Base-by-base conservation (phyloP, 106 monocot species). In the Allium fistulosum region DNA sequence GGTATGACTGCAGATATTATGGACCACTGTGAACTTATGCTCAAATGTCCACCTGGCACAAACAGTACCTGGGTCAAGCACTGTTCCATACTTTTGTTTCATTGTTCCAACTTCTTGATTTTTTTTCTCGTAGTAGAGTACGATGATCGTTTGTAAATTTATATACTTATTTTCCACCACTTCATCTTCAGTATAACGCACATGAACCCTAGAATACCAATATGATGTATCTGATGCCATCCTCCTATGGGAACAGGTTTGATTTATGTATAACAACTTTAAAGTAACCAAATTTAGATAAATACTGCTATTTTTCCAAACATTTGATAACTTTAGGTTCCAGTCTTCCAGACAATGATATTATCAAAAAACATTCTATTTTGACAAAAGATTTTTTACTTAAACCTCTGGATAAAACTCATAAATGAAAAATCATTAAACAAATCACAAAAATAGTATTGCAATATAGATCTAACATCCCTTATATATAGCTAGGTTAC, bases 181-280 rank as follows among this genome's bases (percentile, higher is more conserved):
- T 50, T 58, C 26, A 0, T 72, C 63, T 73, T 51, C 89, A 99
- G 97, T 99, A 92, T 65, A 99, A 90, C 80, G 75, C 75, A 71
- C 97, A 71, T 74, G 97, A 99, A 79, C 92, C 89, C 71, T 99
- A 22, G 92, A 92, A 56, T 92, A 99, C 70, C 71, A 59, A 7
- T 99, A 92, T 67, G 89, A 99, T 79, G 84, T 99, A 17, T 99
- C 92, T 83, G 92, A 99, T 75, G 87, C 89, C 69, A 78, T 99
- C 69, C 71, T 92, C 51, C 65, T 99, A 7, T 99, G 97, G 97
- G 97, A 99, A 80, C 92, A 99, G 87, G 97, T 99, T 62, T 66
- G 70, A 75, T 67, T 22, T 55, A 10, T 22, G 51, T 59, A 9
- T 51, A 11, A 17, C 69, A 61, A n/a, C n/a, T 28, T 48, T 48